Percentiles rank a stretch among this genome's conserved stretches.
Evolutionary conservation across 2,329 filamentous ascomycete genomes (phyloP).

Genomic region (Tolypocladium album): DNA sequence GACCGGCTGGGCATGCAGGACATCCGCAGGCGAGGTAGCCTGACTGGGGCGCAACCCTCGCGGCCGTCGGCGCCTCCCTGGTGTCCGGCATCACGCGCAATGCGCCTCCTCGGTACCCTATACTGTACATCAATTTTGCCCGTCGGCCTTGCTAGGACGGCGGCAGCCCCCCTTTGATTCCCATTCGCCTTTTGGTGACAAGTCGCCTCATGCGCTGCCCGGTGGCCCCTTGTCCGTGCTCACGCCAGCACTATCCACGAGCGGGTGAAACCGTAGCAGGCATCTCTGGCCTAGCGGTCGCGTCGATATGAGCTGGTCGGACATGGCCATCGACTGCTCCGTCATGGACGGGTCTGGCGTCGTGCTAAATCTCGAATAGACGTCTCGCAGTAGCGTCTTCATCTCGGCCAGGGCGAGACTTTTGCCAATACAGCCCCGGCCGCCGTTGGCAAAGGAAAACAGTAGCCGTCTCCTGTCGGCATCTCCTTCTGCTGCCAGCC

Average conservation of each 20-base stretch:
- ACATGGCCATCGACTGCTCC: slow-evolving; percentile 48
- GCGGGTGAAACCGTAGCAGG: slow-evolving; percentile 36
- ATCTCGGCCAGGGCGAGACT: slow-evolving; percentile 55
- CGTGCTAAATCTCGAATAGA: slow-evolving; percentile 50
- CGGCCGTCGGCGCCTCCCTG: neutral
- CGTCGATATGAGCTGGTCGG: slow-evolving; percentile 58
- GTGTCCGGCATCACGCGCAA: neutral
- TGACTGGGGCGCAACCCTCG: neutral
- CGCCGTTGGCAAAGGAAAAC: slow-evolving; percentile 57
- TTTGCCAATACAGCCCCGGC: slow-evolving; percentile 54
- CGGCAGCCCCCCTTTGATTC: neutral
- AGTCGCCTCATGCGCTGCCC: neutral
- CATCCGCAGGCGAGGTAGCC: neutral
- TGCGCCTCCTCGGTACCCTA: neutral
- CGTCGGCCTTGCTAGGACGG: neutral
- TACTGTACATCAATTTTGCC: no score
- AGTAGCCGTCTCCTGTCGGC: slow-evolving; percentile 53
- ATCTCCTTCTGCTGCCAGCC: slow-evolving; percentile 66
- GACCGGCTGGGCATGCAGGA: neutral
- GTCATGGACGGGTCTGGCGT: slow-evolving; percentile 42
- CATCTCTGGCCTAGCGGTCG: slow-evolving; percentile 50
- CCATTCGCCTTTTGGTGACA: neutral
- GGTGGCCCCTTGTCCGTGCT: neutral
- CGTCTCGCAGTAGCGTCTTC: slow-evolving; percentile 51
- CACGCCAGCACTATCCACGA: slow-evolving; percentile 2